Evolutionary conservation across 805 yeast species (phyloP), one percentile per base, ranked within the genome.

Genomic region (Komagataella pseudopastoris): DNA sequence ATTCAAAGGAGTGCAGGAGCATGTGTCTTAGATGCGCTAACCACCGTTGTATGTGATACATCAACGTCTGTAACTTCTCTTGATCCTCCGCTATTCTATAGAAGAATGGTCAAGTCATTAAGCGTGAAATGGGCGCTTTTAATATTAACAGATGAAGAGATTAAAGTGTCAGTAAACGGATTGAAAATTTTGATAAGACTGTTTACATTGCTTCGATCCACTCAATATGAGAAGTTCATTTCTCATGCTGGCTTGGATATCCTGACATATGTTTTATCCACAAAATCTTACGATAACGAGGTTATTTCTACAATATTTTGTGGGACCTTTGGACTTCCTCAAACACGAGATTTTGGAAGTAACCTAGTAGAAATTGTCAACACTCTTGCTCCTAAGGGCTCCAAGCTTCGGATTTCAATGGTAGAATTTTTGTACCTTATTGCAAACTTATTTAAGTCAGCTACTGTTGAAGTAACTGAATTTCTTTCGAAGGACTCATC

Each of bases 111-210:
- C 1, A 73, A 80, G 48, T 69, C 83, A 0, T 70, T 86, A 2
- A 76, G 87, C 1, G 71, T 82, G 5, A 84, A 83, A 59, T 82
- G 90, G 85, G 67, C 77, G 2, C 59, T 85, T 7, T 65, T 85
- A 8, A 60, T 85, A 12, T 60, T 85, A 10, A 65, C 76, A 50
- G 70, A 70, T 53, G 57, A 59, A 6, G 59, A 71, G 50, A 55
- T 69, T 30, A 60, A 66, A 48, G 74, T 75, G 3, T 68, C 67
- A 3, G 59, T 61, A 24, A 58, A 70, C 53, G 73, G 75, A 0
- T 55, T 77, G 24, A 51, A 58, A 22, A 62, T 86, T 12, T 60
- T 86, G 17, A 66, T 81, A 5, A 72, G 72, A 51, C 61, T 81
- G 4, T 63, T 85, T 16, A 61, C 68, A 14, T 61, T 72, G 6